phyloP scores from a whole-genome alignment of 2,329 filamentous ascomycete species.

The Ciborinia camelliae region DNA sequence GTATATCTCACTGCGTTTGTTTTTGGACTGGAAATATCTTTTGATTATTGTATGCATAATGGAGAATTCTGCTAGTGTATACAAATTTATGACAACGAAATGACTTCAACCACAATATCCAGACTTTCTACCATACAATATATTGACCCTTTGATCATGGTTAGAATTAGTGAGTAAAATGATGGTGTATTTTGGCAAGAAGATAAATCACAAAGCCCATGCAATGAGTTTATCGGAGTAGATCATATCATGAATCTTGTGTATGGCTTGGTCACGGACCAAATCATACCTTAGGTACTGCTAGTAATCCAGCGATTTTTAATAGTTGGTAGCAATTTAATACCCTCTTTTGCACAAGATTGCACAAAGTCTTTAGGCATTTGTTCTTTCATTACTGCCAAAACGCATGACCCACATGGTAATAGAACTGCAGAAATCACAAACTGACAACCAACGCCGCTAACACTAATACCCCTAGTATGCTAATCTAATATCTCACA shows the following conservation, averaged over 20 bases:
- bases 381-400: not conserved
- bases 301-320: not conserved
- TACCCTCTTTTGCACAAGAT: not conserved
- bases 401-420: not conserved
- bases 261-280: not conserved
- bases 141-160: not conserved
- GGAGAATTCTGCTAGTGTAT: not conserved
- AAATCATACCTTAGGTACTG: not conserved
- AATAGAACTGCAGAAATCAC: not conserved
- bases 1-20: not conserved
- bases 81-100: not conserved
- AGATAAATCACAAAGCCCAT: not conserved
- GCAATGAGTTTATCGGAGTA: too few species aligned
- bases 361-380: not conserved
- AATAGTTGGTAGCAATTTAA: not conserved
- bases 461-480: not conserved
- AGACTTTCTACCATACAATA: not conserved
- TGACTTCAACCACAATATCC: not conserved
- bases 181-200: not conserved
- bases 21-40: not conserved
- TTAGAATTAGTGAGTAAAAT: not conserved
- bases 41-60: not conserved
- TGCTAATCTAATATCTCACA: not conserved
- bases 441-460: not conserved
- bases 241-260: not conserved